Conservation (phyloP, 257 asterid genomes). For the Jacaranda mimosifolia region DNA sequence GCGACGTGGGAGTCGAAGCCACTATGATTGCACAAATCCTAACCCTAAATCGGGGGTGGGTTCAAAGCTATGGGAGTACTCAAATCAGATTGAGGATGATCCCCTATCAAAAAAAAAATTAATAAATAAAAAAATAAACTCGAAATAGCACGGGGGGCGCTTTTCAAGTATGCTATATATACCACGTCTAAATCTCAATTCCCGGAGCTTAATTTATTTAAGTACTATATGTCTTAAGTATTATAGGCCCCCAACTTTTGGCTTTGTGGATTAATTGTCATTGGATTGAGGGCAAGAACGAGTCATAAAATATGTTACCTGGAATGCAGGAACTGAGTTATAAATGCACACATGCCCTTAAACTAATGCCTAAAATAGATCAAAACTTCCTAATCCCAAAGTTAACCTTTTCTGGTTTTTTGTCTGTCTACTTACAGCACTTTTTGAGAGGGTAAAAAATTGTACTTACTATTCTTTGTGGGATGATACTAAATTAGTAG, state of each 20-base stretch:
- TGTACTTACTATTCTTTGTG: slow-evolving; percentile 4
- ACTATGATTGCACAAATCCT: too few relatives aligned
- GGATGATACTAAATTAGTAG: neutral
- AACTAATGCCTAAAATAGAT: neutral
- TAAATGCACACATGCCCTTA: neutral
- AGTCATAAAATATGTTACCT: neutral
- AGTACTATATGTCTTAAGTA: too few relatives aligned
- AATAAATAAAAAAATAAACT: too few relatives aligned
- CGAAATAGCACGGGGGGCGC: too few relatives aligned
- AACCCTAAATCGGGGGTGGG: too few relatives aligned
- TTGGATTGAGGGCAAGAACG: neutral
- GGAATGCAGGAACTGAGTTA: slow-evolving; percentile 7
- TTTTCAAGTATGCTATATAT: too few relatives aligned
- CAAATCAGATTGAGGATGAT: too few relatives aligned
- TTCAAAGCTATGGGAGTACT: too few relatives aligned
- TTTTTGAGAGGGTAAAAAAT: neutral
- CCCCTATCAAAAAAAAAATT: too few relatives aligned
- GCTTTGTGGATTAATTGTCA: neutral
- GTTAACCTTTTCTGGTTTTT: slow-evolving; percentile 19
- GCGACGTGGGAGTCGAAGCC: too few relatives aligned
- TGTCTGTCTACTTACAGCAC: slow-evolving; percentile 28
- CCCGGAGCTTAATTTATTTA: too few relatives aligned
- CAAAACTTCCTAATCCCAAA: slow-evolving; percentile 46
- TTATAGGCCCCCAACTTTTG: neutral
- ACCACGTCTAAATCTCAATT: too few relatives aligned